Evolutionary conservation across 176 grass and related monocot genomes (phyloP).

Genomic region (Bromus sterilis): DNA sequence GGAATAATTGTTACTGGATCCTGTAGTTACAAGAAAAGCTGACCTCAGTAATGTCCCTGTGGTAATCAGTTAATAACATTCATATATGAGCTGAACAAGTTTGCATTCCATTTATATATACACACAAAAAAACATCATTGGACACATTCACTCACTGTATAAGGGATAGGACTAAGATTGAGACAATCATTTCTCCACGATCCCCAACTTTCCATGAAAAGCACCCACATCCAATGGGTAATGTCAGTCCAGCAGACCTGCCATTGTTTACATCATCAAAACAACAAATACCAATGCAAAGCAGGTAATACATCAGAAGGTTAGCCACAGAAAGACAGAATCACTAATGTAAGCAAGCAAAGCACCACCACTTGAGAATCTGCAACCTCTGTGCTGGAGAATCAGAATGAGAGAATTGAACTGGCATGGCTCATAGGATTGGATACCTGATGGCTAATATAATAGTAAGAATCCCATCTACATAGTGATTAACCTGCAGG

Average conservation of each 20-base stretch:
- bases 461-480: not conserved
- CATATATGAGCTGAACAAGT: not conserved
- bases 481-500: not conserved
- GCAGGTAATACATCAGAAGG: not conserved
- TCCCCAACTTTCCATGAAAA: conserved; percentile 85
- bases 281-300: not conserved
- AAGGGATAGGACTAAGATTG: conserved; percentile 82
- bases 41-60: conserved; percentile 10
- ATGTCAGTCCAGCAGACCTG: conserved; percentile 86
- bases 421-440: not conserved
- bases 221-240: conserved; percentile 87
- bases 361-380: not conserved
- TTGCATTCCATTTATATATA: not conserved
- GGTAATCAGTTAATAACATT: not conserved
- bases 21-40: conserved; percentile 52
- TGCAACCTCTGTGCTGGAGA: not conserved
- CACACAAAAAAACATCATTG: not conserved
- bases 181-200: conserved; percentile 71
- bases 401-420: not conserved
- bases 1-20: conserved; percentile 95
- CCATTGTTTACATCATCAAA: not conserved
- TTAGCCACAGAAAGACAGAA: not conserved
- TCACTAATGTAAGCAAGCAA: not conserved
- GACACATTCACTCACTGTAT: conserved; percentile 42
- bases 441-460: not conserved